Evolutionary conservation across 768 basidiomycete species (phyloP).

Genomic region (Leucocoprinus leucothites): DNA sequence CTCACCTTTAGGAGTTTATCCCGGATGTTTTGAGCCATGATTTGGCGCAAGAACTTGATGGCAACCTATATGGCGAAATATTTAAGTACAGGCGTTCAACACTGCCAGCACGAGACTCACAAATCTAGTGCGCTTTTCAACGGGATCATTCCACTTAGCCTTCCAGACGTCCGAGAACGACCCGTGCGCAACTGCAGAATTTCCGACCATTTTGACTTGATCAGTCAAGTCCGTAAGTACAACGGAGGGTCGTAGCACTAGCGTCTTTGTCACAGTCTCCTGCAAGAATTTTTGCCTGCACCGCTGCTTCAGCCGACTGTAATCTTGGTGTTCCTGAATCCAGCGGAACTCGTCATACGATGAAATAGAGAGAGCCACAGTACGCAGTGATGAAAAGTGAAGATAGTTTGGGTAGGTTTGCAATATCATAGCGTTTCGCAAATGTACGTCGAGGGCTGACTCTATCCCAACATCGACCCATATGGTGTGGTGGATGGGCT

Average conservation of each 20-base stretch:
- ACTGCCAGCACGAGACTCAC: slow-evolving; percentile 23
- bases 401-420: slow-evolving; percentile 47
- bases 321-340: slow-evolving; percentile 52
- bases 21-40: slow-evolving; percentile 46
- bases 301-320: slow-evolving; percentile 51
- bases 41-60: slow-evolving; percentile 51
- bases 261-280: slow-evolving; percentile 53
- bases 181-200: slow-evolving; percentile 48
- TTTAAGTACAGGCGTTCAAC: too few relatives aligned
- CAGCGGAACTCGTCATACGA: slow-evolving; percentile 59
- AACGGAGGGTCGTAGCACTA: slow-evolving; percentile 47
- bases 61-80: slow-evolving; percentile 39
- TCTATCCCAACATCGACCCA: slow-evolving; percentile 48
- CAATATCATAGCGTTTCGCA: slow-evolving; percentile 57
- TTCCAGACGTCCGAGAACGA: slow-evolving; percentile 64
- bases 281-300: slow-evolving; percentile 55
- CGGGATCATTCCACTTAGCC: slow-evolving; percentile 48
- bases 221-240: slow-evolving; percentile 54
- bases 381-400: slow-evolving; percentile 51
- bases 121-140: slow-evolving; percentile 32
- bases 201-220: slow-evolving; percentile 44
- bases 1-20: slow-evolving; percentile 51
- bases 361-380: slow-evolving; percentile 48
- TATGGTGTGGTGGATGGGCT: slow-evolving; percentile 21
- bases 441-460: slow-evolving; percentile 51